Base-by-base conservation (phyloP, 139 green algal species). In the Deuterostichococcus epilithicus region DNA sequence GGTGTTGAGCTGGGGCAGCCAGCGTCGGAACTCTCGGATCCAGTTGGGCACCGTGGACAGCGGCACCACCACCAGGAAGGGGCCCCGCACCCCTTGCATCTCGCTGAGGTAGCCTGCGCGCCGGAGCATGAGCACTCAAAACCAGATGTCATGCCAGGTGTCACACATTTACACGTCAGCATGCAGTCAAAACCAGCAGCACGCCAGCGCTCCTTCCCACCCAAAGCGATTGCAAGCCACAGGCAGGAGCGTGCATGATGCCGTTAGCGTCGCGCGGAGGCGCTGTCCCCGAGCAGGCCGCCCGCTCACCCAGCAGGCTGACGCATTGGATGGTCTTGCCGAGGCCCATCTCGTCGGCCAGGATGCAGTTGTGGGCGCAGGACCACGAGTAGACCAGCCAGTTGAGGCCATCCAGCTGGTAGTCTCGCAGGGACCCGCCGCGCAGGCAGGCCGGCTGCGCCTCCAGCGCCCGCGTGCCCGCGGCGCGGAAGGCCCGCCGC, bases 301-400 rank as follows among this genome's bases (percentile, higher is more conserved):
- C n/a, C 13, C 42, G 13, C 73, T 34, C 39, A 86, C 81, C 78
- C 5, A 86, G 39, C 68, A 87, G 80, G 68, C 74, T 47, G 28
- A 80, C 79, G 71, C 84, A 86, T 87, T 98, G 94, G 26, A 98
- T 81, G 2, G 91, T 97, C 81, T 97, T 97, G 76, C 90, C 88
- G 63, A 92, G 89, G 6, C 83, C 87, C 94, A 98, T 97, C 84
- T 99, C 95, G 79, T 98, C 94, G 1, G 95, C 95, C 78, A 98
- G 86, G 68, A 98, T 98, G 60, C 84, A 82, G 82, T 98, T 98
- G 58, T 87, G 80, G 68, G 92, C 86, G 2, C 88, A 76, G 35
- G 77, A 60, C 84, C 90, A 96, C 60, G 86, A 88, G 75, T 85
- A 86, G 44, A 94, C 83, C 76, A 98, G 85, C 90, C 94, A 98